Evolutionary conservation across 192 early-diverging fungal genomes (phyloP).

Genomic region (Bifiguratus adelaidae): DNA sequence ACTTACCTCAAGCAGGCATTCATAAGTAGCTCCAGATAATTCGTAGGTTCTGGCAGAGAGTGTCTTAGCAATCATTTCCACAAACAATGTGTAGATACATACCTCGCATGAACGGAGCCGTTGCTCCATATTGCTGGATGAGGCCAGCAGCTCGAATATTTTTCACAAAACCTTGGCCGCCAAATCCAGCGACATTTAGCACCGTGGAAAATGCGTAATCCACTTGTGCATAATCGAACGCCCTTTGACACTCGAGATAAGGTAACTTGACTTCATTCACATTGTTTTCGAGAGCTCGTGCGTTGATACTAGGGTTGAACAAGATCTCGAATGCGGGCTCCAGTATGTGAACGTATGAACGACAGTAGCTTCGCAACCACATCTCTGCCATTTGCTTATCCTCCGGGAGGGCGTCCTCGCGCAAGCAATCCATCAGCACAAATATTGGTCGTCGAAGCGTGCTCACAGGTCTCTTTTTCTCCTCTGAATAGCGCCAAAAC

Average conservation of each 20-base stretch:
- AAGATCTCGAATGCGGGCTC: slow-evolving; percentile 44
- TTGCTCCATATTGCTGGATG: too few species aligned
- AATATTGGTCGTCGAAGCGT: slow-evolving; percentile 69
- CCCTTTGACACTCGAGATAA: slow-evolving; percentile 36
- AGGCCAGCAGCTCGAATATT: slow-evolving; percentile 27
- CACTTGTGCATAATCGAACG: slow-evolving; percentile 58
- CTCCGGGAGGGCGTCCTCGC: slow-evolving; percentile 31
- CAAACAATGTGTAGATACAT: too few species aligned
- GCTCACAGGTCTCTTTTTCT: slow-evolving; percentile 19
- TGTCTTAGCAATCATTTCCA: too few species aligned
- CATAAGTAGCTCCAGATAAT: slow-evolving; percentile 2
- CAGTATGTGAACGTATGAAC: slow-evolving; percentile 43
- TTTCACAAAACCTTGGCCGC: slow-evolving; percentile 37
- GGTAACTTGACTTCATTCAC: slow-evolving; percentile 14
- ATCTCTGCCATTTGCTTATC: slow-evolving; percentile 51
- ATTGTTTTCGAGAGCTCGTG: too few species aligned
- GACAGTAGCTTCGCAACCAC: slow-evolving; percentile 59
- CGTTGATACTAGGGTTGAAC: too few species aligned
- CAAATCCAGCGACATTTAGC: slow-evolving; percentile 34
- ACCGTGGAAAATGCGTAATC: slow-evolving; percentile 54
- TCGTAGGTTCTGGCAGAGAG: too few species aligned
- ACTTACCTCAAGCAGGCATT: slow-evolving; percentile 1
- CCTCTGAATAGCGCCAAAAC: slow-evolving; percentile 57
- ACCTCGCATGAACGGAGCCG: too few species aligned
- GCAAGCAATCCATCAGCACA: slow-evolving; percentile 63